A percentile compares a stretch with the other conserved stretches of the same genome.
These are phyloP conservation scores for Acanthamoeba lenticulata DNA, from an alignment of 208 protist genomes.

Conservation along the genomic window DNA sequence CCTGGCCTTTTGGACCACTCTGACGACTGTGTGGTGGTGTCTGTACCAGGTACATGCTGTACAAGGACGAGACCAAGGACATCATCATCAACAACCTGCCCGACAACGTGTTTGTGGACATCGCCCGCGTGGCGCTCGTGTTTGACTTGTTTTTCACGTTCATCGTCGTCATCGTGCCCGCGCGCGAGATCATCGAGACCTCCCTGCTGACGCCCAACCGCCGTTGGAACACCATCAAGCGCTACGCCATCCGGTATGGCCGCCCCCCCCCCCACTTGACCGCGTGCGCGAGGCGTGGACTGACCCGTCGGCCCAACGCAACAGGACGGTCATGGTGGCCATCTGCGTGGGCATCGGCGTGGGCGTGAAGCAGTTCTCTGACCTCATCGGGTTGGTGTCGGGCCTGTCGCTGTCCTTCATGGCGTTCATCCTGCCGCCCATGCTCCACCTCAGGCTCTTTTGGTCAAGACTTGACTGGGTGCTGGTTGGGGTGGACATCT, in stretches of 20 bases:
- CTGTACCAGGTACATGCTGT: conserved; percentile 10
- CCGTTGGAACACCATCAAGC: background rate
- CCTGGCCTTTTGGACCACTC: too few relatives aligned
- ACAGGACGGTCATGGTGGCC: conserved; percentile 28
- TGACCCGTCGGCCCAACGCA: background rate
- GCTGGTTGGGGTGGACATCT: background rate
- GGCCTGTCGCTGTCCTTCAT: conserved; percentile 44
- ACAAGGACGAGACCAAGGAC: conserved; percentile 8
- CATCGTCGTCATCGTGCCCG: conserved; percentile 32
- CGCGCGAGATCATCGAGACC: conserved; percentile 36
- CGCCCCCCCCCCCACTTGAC: background rate
- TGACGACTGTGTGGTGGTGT: too few relatives aligned
- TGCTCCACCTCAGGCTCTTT: conserved; percentile 40
- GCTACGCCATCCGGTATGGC: background rate
- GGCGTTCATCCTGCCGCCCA: conserved; percentile 40
- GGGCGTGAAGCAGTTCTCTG: conserved; percentile 43
- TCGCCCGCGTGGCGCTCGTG: background rate
- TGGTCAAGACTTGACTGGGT: conserved; percentile 1
- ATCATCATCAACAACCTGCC: conserved; percentile 55
- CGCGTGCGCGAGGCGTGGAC: background rate
- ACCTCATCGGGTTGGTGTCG: conserved; percentile 62
- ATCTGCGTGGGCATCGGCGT: background rate
- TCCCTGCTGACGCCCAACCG: background rate
- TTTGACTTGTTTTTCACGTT: conserved; percentile 47
- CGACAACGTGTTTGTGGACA: background rate